phyloP scores from a whole-genome alignment of 768 basidiomycete species.

The Hericium coralloides region DNA sequence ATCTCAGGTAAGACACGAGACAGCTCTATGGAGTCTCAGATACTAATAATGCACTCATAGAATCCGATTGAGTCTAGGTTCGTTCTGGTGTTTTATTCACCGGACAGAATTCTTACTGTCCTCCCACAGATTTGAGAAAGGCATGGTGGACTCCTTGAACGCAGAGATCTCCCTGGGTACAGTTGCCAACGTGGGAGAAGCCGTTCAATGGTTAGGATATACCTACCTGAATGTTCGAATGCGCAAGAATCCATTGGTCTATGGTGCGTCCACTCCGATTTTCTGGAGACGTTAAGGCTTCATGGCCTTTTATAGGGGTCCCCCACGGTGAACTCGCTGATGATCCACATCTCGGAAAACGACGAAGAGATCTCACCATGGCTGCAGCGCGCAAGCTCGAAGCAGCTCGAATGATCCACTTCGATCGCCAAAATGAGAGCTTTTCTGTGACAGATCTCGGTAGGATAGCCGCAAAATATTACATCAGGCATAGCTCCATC shows the following conservation, averaged over 20 bases:
- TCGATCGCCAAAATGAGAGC: slow-evolving; percentile 45
- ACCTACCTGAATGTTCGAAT: slow-evolving; percentile 95
- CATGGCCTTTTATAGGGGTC: slow-evolving; percentile 45
- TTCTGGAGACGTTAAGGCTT: not conserved
- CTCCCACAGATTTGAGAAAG: slow-evolving; percentile 53
- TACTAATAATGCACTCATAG: slow-evolving; percentile 47
- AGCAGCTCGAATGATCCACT: slow-evolving; percentile 73
- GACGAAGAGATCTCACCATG: slow-evolving; percentile 58
- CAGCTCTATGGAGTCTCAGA: slow-evolving; percentile 32
- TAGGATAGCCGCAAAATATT: slow-evolving; percentile 95
- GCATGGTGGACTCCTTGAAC: slow-evolving; percentile 87
- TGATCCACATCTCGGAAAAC: slow-evolving; percentile 65
- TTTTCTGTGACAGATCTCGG: slow-evolving; percentile 84
- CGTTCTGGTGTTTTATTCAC: slow-evolving; percentile 15
- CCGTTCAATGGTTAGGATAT: slow-evolving; percentile 91
- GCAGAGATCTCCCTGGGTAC: slow-evolving; percentile 95
- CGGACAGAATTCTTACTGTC: too few species aligned
- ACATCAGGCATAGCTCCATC: slow-evolving; percentile 78
- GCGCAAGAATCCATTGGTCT: slow-evolving; percentile 81
- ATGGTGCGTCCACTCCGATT: slow-evolving; percentile 40
- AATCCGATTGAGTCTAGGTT: slow-evolving; percentile 67
- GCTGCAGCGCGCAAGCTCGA: slow-evolving; percentile 60
- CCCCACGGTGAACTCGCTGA: slow-evolving; percentile 54
- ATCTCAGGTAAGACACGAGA: slow-evolving; percentile 54
- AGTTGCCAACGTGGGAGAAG: slow-evolving; percentile 79